These are phyloP conservation scores for Phaffia australis DNA, from an alignment of 768 basidiomycete genomes.

Conservation along the genomic window DNA sequence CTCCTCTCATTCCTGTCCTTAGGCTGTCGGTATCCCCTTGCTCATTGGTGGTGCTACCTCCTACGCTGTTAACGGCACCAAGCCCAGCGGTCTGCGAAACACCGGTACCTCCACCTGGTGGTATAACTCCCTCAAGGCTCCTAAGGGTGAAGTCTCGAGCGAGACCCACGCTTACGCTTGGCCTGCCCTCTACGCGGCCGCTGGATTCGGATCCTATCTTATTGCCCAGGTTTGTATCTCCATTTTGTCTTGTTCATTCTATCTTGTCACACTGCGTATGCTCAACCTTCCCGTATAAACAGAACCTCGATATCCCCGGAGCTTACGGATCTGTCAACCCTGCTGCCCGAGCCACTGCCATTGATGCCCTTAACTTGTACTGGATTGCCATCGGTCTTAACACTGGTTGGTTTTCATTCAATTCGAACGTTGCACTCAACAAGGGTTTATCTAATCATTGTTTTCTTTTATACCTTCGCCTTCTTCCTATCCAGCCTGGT, in stretches of 20 bases:
- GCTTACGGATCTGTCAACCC: slow-evolving; percentile 4
- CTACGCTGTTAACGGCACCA: slow-evolving; percentile 18
- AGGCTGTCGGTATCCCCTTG: slow-evolving; percentile 25
- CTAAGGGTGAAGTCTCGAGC: slow-evolving; percentile 5
- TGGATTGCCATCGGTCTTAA: slow-evolving; percentile 21
- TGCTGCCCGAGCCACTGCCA: slow-evolving; percentile 23
- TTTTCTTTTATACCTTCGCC: not conserved
- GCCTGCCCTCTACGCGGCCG: slow-evolving; percentile 23
- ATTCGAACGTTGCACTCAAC: not conserved
- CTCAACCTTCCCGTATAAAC: too few species aligned
- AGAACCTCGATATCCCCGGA: slow-evolving; percentile 22
- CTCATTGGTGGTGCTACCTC: slow-evolving; percentile 13
- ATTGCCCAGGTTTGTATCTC: slow-evolving; percentile 6
- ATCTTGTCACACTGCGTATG: too few species aligned
- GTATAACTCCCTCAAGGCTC: slow-evolving; percentile 21
- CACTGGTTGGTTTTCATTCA: slow-evolving; percentile 1
- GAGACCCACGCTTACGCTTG: slow-evolving; percentile 20
- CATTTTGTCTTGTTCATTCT: too few species aligned
- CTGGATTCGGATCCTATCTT: slow-evolving; percentile 25
- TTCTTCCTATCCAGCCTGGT: slow-evolving; percentile 17
- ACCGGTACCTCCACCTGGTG: slow-evolving; percentile 10
- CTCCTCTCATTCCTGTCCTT: slow-evolving; percentile 14
- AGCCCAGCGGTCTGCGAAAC: not conserved
- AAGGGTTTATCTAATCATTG: not conserved
- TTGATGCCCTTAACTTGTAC: slow-evolving; percentile 25